These are phyloP conservation scores for Daphne laureola DNA, from an alignment of 441 rosid genomes.

Conservation along the genomic window DNA sequence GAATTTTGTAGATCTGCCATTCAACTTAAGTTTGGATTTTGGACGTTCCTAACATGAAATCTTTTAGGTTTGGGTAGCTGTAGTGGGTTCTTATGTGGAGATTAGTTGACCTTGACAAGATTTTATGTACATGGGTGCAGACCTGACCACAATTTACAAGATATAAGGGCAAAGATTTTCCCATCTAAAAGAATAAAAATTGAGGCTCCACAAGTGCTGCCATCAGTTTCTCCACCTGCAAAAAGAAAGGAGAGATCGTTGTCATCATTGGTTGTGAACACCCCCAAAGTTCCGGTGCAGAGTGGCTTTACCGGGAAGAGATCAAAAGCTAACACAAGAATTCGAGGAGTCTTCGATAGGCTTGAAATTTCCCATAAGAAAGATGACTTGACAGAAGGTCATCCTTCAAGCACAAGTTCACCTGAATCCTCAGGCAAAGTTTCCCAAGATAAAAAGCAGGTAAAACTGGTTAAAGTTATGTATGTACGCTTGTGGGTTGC, in stretches of 20 bases:
- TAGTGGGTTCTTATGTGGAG: conserved; percentile 2
- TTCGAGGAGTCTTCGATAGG: conserved; percentile 29
- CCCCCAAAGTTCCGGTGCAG: conserved; percentile 51
- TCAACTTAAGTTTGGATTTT: no score
- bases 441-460: conserved; percentile 38
- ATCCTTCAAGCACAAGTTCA: conserved; percentile 38
- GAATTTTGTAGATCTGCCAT: no score
- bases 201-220: conserved; percentile 42
- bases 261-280: conserved; percentile 51
- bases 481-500: conserved; percentile 2
- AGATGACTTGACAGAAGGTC: conserved; percentile 39
- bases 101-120: conserved; percentile 1
- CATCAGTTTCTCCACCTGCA: conserved; percentile 36
- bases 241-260: conserved; percentile 70
- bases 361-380: conserved; percentile 32
- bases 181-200: conserved; percentile 52
- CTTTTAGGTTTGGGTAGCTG: background rate
- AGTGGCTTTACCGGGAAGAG: conserved; percentile 51
- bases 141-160: conserved; percentile 72
- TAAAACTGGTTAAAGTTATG: conserved; percentile 21
- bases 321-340: conserved; percentile 41
- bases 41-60: no score
- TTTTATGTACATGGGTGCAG: conserved; percentile 27
- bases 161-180: conserved; percentile 57
- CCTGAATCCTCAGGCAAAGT: conserved; percentile 32